These are phyloP conservation scores for Vanderwaltozyma tropicalis DNA, from an alignment of 805 yeast genomes.

Conservation along the genomic window DNA sequence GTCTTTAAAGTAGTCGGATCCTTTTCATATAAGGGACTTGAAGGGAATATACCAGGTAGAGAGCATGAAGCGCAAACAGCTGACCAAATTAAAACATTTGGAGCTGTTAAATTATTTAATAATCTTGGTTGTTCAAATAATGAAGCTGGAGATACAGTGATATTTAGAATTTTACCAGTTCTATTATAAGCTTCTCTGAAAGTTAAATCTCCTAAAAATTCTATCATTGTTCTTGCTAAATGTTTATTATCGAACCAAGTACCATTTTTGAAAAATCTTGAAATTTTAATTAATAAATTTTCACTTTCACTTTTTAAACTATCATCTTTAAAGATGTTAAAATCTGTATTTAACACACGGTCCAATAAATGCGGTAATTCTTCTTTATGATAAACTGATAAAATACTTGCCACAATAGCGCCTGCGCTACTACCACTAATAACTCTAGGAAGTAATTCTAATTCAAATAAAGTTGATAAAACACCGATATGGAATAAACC, in stretches of 20 bases:
- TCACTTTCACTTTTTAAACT: slow-evolving; percentile 42
- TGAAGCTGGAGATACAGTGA: slow-evolving; percentile 88
- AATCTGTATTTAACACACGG: slow-evolving; percentile 34
- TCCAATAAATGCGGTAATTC: slow-evolving; percentile 52
- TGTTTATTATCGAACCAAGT: slow-evolving; percentile 78
- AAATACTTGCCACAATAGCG: slow-evolving; percentile 81
- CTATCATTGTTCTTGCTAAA: slow-evolving; percentile 61
- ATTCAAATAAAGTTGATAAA: slow-evolving; percentile 63
- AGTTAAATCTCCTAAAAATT: slow-evolving; percentile 78
- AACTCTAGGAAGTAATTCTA: slow-evolving; percentile 69
- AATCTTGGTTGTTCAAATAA: slow-evolving; percentile 84
- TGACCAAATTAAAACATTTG: slow-evolving; percentile 74
- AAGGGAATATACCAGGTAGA: slow-evolving; percentile 82
- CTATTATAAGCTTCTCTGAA: slow-evolving; percentile 91
- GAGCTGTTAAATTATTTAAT: slow-evolving; percentile 69
- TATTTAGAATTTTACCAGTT: slow-evolving; percentile 85
- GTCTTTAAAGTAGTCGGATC: slow-evolving; percentile 60
- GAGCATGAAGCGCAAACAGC: slow-evolving; percentile 93
- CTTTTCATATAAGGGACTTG: slow-evolving; percentile 77
- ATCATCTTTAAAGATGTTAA: slow-evolving; percentile 49
- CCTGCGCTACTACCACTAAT: slow-evolving; percentile 96
- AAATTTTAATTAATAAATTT: slow-evolving; percentile 40
- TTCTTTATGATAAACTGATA: slow-evolving; percentile 69
- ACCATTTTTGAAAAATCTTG: slow-evolving; percentile 66
- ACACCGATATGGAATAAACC: slow-evolving; percentile 93